Base-by-base conservation (phyloP, 805 yeast species). In the Kazachstania psychrophila region DNA sequence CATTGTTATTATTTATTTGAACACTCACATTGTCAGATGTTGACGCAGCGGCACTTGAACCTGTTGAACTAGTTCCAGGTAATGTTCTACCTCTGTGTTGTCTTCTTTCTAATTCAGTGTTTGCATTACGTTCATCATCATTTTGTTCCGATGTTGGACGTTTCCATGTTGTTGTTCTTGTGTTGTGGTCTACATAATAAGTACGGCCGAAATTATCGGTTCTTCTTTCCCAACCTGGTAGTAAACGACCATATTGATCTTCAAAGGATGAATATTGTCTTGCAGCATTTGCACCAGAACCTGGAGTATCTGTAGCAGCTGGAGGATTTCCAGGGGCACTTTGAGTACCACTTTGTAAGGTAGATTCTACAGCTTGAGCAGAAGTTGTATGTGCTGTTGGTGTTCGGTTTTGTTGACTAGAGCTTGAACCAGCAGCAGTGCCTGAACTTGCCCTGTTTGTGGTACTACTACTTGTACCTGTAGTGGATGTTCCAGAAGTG, bases 151-250 rank as follows among this genome's bases (percentile, higher is more conserved):
- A 58, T 3, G 92, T 78, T 22, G 99, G 99, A 51, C 99, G 75
- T 52, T 83, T 87, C 99, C 99, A 92, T n/a, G 98, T 89, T 7
- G 99, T 92, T 7, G 96, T 84, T 64, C 96, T 78, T 15, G 96
- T 84, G 61, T 89, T 87, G 65, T 92, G 99, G 64, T 92, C 99
- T 25, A 92, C 98, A 58, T 89, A 92, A 63, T 92, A 92, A 1
- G 97, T 89, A 56, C 99, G 76, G 20, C 98, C 98, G 54, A 87
- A 84, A 60, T 87, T 86, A 61, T 92, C 99, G 1, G 97, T 88
- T 64, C 98, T 75, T 51, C 98, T 78, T 62, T 92, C 99, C 97
- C 98, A 92, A 4, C 99, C 99, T 6, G 96, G 86, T 3, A 98
- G 99, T 48, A 92, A 70, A 56, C 96, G 72, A 29, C 99, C 99